Conservation (phyloP, 768 basidiomycete genomes). For the Leccinum barrowsii region DNA sequence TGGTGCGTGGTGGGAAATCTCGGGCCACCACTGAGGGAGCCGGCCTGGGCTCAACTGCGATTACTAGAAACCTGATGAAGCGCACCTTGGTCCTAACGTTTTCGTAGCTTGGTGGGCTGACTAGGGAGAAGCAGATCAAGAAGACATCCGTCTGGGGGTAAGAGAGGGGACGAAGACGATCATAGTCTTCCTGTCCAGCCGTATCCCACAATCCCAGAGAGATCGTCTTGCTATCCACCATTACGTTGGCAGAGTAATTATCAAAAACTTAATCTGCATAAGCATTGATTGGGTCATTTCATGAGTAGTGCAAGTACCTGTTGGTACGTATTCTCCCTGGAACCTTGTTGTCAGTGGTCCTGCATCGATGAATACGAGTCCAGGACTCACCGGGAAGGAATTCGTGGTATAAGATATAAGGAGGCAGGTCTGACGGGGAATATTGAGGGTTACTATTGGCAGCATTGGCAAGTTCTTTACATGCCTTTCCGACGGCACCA, state of each 20-base stretch:
- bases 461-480: slow-evolving; percentile 23
- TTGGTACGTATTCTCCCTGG: slow-evolving; percentile 96
- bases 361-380: slow-evolving; percentile 12
- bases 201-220: slow-evolving; percentile 99
- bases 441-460: slow-evolving; percentile 12
- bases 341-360: slow-evolving; percentile 15
- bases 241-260: slow-evolving; percentile 97
- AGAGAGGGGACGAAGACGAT: slow-evolving; percentile 93
- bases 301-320: slow-evolving; percentile 49
- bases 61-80: slow-evolving; percentile 5
- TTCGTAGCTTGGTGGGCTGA: slow-evolving; percentile 96
- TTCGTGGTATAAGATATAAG: slow-evolving; percentile 99
- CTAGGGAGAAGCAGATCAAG: slow-evolving; percentile 97
- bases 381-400: slow-evolving; percentile 79
- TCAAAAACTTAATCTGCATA: slow-evolving; percentile 72
- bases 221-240: slow-evolving; percentile 98
- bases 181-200: slow-evolving; percentile 99
- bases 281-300: slow-evolving; percentile 4
- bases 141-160: slow-evolving; percentile 99
- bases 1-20: slow-evolving; percentile 96
- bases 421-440: slow-evolving; percentile 76
- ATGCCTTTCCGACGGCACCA: slow-evolving; percentile 96
- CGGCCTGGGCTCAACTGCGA: slow-evolving; percentile 5
- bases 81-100: slow-evolving; percentile 96
- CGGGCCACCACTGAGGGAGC: slow-evolving; percentile 79